Percentiles rank a stretch among this genome's conserved stretches.
phyloP scores from a whole-genome alignment of 1,284 basidiomycete species.

The Trichosporon sp. region DNA sequence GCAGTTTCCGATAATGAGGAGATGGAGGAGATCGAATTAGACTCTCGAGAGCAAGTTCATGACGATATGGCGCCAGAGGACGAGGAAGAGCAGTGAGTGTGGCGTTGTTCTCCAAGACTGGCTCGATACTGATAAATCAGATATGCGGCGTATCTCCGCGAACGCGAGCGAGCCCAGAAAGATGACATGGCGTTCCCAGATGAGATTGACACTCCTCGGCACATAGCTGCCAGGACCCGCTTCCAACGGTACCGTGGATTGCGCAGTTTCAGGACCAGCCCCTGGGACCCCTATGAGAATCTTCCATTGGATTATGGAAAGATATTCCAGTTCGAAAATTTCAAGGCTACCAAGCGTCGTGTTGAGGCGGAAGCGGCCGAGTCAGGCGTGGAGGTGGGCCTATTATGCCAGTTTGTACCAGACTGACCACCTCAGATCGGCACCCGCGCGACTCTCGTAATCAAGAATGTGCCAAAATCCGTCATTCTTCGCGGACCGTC shows the following conservation, averaged over 20 bases:
- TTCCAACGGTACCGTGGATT: conserved; percentile 92
- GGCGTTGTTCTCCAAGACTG: neutral
- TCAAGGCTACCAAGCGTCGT: conserved; percentile 72
- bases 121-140: conserved; percentile 44
- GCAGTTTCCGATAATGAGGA: conserved; percentile 51
- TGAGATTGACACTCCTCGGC: conserved; percentile 92
- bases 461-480: conserved; percentile 63
- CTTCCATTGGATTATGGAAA: conserved; percentile 87
- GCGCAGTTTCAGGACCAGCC: conserved; percentile 85
- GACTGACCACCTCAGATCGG: conserved; percentile 57
- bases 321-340: conserved; percentile 97
- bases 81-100: conserved; percentile 70
- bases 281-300: conserved; percentile 97
- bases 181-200: conserved; percentile 87
- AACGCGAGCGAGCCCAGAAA: conserved; percentile 56
- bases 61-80: conserved; percentile 62
- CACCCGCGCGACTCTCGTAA: conserved; percentile 65
- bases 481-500: conserved; percentile 34
- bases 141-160: conserved; percentile 61
- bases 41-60: conserved; percentile 43
- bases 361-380: conserved; percentile 63
- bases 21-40: conserved; percentile 58
- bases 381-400: conserved; percentile 63
- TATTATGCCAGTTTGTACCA: neutral
- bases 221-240: conserved; percentile 74